A percentile compares a stretch with the other conserved stretches of the same genome.
phyloP scores from a whole-genome alignment of 352 stramenopile species.

The Phytophthora pini region DNA sequence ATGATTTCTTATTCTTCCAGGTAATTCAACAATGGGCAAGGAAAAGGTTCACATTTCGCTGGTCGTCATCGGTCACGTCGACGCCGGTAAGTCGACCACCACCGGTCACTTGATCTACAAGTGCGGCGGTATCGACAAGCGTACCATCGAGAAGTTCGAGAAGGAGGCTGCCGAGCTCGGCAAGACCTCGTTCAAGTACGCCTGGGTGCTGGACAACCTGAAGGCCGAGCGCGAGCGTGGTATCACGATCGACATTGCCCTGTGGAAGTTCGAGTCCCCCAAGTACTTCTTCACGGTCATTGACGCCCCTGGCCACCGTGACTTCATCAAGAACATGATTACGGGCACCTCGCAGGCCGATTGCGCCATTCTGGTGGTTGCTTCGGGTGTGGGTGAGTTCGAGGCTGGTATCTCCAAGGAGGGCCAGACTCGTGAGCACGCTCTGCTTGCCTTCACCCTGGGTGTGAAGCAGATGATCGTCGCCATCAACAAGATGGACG shows the following conservation, averaged over 20 bases:
- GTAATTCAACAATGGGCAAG: slow-evolving; percentile 55
- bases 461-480: slow-evolving; percentile 99
- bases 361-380: slow-evolving; percentile 96
- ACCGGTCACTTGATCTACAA: slow-evolving; percentile 99
- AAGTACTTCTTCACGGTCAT: slow-evolving; percentile 99
- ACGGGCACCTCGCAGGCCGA: slow-evolving; percentile 98
- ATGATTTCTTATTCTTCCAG: neutral
- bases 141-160: slow-evolving; percentile 98
- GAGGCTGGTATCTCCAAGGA: slow-evolving; percentile 96
- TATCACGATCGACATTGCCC: slow-evolving; percentile 98
- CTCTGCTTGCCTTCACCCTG: slow-evolving; percentile 96
- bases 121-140: slow-evolving; percentile 98
- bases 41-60: slow-evolving; percentile 92
- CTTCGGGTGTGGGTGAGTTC: slow-evolving; percentile 93
- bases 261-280: slow-evolving; percentile 98
- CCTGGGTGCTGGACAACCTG: slow-evolving; percentile 98
- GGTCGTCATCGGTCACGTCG: slow-evolving; percentile 97
- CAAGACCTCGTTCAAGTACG: slow-evolving; percentile 99
- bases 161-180: slow-evolving; percentile 97
- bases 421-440: slow-evolving; percentile 96
- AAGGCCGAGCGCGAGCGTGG: slow-evolving; percentile 98
- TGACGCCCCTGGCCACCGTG: slow-evolving; percentile 97
- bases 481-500: slow-evolving; percentile 99
- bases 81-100: slow-evolving; percentile 99
- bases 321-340: slow-evolving; percentile 99